A percentile compares a stretch with the other conserved stretches of the same genome.
Evolutionary conservation across 2,329 filamentous ascomycete genomes (phyloP).

Genomic region (Helotiales sp.): DNA sequence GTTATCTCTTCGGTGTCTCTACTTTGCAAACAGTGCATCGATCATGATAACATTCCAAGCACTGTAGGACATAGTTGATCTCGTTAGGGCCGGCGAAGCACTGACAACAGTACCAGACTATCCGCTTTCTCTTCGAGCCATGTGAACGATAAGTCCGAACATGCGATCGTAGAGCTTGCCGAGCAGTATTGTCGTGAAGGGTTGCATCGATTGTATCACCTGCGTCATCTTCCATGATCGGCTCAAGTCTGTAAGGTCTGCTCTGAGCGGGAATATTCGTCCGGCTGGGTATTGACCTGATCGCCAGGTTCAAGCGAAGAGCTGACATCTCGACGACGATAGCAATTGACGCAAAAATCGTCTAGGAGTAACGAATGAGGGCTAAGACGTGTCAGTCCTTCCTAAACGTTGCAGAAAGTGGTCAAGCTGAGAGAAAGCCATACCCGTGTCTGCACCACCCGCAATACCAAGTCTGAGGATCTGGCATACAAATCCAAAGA

Average conservation of each 20-base stretch:
- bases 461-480: conserved; percentile 12
- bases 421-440: background rate
- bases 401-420: background rate
- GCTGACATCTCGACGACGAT: background rate
- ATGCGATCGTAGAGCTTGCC: background rate
- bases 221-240: background rate
- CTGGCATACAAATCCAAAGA: conserved; percentile 6
- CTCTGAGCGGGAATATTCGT: background rate
- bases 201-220: background rate
- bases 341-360: background rate
- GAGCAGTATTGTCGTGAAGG: background rate
- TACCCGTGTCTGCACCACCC: conserved; percentile 19
- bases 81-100: background rate
- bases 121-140: background rate
- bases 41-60: background rate
- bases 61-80: background rate
- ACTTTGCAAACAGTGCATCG: background rate
- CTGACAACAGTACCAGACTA: background rate
- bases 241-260: background rate
- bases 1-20: background rate
- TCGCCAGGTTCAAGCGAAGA: background rate
- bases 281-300: background rate
- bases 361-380: background rate
- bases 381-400: background rate
- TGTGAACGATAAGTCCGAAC: background rate